Base-by-base conservation (phyloP, 495 filamentous ascomycete genomes). In the Tuber umbilicatum region DNA sequence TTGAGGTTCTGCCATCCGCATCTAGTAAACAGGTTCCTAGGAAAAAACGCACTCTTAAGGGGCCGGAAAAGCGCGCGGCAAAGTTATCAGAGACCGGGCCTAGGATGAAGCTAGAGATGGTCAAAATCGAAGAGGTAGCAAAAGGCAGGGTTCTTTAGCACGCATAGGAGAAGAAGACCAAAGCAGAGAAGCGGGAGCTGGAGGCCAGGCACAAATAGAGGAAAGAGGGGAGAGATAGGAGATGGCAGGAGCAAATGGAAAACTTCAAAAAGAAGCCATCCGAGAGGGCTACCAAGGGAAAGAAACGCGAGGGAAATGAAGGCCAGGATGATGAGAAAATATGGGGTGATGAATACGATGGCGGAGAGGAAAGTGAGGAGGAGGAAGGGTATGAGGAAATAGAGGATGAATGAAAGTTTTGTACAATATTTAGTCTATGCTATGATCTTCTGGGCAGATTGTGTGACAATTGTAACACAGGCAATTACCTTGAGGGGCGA, bases 81-180 rank as follows among this genome's bases (percentile, higher is more conserved):
- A 97, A 95, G 82, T 85, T 98, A 38, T 89, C 96, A 5, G 95
- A 99, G 83, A 85, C 98, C 12, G 95, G 95, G 0, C 95, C 95
- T 4, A 90, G 95, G 71, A 89, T 99, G 91, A 91, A 88, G 79
- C 84, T 99, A 43, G 89, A 94, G 64, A 87, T 99, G 88, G 91
- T 91, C 71, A 98, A 99, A 84, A 94, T 99, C 17, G 95, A 99
- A 82, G 96, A 98, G 76, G 96, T 98, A 19, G 97, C 94, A 80
- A 87, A 89, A 43, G 95, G 95, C 55, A 94, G 92, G 84, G 88
- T 97, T 45, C 92, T 99, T 91, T 98, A 95, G 95, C 96, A 99
- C 84, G 93, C 97, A 80, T 95, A 90, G 80, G 87, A 97, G 73
- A 87, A 88, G 79, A 99, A 98, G 86, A 89, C 90, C 2, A 89